A percentile compares a stretch with the other conserved stretches of the same genome.
Evolutionary conservation across 2,329 filamentous ascomycete species (phyloP).

Genomic region (Teratosphaeria zuluensis): DNA sequence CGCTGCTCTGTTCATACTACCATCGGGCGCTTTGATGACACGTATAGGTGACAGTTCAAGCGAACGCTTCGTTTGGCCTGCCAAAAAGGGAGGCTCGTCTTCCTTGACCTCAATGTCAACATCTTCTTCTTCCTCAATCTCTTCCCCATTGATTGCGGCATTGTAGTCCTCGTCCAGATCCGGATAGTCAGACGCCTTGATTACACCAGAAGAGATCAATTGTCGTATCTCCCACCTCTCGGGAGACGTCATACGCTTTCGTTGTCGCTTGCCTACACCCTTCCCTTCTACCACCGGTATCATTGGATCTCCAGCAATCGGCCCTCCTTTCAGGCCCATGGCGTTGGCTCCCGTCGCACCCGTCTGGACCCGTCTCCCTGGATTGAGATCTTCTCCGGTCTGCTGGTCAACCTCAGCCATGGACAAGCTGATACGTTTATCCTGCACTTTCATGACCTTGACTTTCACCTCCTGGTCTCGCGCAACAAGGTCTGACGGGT

Average conservation of each 20-base stretch:
- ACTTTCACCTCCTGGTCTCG: conserved; percentile 80
- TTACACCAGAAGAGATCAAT: conserved; percentile 87
- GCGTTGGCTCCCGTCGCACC: conserved; percentile 87
- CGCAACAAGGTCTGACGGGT: conserved; percentile 78
- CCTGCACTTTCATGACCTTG: conserved; percentile 82
- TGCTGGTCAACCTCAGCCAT: conserved; percentile 97
- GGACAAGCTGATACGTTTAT: conserved; percentile 70
- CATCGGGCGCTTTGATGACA: conserved; percentile 93
- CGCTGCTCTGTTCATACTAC: conserved; percentile 92
- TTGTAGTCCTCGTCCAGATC: conserved; percentile 93
- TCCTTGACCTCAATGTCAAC: conserved; percentile 95
- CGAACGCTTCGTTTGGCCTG: conserved; percentile 92
- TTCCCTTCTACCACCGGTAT: conserved; percentile 50
- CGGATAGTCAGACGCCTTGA: conserved; percentile 86
- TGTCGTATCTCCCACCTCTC: conserved; percentile 97
- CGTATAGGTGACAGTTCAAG: conserved; percentile 90
- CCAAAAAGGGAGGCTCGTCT: conserved; percentile 91
- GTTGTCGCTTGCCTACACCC: conserved; percentile 50
- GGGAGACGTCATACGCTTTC: conserved; percentile 91
- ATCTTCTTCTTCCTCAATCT: conserved; percentile 89
- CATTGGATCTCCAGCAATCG: conserved; percentile 35
- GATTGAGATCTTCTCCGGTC: conserved; percentile 72
- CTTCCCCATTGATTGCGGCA: conserved; percentile 73
- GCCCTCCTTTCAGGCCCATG: conserved; percentile 62
- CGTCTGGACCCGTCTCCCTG: conserved; percentile 66